Evolutionary conservation across 495 filamentous ascomycete species (phyloP), one percentile per base, ranked within the genome.

Genomic region (Thermothielavioides terrestris): DNA sequence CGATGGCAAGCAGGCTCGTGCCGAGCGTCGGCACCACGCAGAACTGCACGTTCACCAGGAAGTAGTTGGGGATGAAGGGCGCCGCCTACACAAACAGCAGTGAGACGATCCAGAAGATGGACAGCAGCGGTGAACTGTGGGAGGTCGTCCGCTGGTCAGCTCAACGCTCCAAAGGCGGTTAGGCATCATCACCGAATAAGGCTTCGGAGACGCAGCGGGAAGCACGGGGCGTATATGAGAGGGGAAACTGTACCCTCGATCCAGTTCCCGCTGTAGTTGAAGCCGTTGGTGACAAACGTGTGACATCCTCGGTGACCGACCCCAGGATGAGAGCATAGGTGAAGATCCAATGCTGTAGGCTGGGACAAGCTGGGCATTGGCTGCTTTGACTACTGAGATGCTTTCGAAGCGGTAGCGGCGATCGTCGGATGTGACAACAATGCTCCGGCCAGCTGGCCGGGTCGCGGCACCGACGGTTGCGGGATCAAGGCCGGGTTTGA

Each of bases 251-350:
- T 27, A 59, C 59, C 34, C 45, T 68, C 66, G 49, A 68, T 64
- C 63, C 61, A 66, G 55, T 66, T 68, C 6, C 63, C 59, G 26
- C 53, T 64, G 40, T 66, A 66, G 25, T 59, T 64, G 42, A 68
- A 68, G 27, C 67, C 53, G 41, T 63, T 58, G 35, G 49, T 50
- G 10, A 57, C 46, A 52, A 61, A 70, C 40, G 42, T 52, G 55
- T 58, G 12, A 54, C 53, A 20, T 55, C 51, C 36, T 32, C 35
- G n/a, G 53, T 55, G 34, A 43, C 46, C 17, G 48, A 56, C 20
- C 58, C 77, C 17, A 81, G 67, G 68, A 84, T 75, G 50, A 83
- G 71, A 26, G 79, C 69, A 21, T 75, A 67, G 0, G 78, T 81
- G 4, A 82, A 73, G n/a, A 80, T 57, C 66, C 77, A 82, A 55